These are phyloP conservation scores for Immersiella caudata DNA, from an alignment of 495 filamentous ascomycete species.

Conservation along the genomic window DNA sequence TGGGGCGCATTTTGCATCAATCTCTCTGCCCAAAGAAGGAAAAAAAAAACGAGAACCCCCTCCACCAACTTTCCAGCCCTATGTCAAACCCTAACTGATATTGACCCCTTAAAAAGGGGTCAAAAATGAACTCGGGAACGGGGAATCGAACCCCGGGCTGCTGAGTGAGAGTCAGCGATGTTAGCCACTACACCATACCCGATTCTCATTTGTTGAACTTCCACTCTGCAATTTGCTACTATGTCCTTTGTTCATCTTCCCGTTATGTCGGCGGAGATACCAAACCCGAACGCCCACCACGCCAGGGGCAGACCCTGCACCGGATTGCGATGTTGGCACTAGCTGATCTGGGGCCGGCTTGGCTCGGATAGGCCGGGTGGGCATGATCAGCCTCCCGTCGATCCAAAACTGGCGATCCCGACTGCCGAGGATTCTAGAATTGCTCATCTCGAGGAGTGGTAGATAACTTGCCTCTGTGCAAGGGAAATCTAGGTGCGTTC, in stretches of 20 bases:
- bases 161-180: constrained; percentile 14
- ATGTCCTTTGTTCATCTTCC: no score
- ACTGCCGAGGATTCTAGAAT: neutral
- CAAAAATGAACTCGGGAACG: constrained; percentile 9
- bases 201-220: neutral
- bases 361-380: constrained; percentile 3
- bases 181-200: constrained; percentile 17
- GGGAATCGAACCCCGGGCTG: constrained; percentile 16
- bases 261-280: neutral
- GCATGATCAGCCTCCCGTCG: neutral
- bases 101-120: neutral
- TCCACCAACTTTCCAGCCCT: neutral
- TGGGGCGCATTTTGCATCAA: no score
- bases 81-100: neutral
- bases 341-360: neutral
- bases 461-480: neutral
- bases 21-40: no score
- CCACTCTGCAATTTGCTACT: no score
- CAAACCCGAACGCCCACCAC: neutral
- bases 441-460: neutral
- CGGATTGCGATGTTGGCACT: neutral
- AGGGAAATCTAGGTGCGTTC: neutral
- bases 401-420: neutral
- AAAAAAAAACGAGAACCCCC: neutral
- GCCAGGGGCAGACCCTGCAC: neutral